phyloP scores from a whole-genome alignment of 2,329 filamentous ascomycete genomes.

The Coniochaeta hoffmannii region DNA sequence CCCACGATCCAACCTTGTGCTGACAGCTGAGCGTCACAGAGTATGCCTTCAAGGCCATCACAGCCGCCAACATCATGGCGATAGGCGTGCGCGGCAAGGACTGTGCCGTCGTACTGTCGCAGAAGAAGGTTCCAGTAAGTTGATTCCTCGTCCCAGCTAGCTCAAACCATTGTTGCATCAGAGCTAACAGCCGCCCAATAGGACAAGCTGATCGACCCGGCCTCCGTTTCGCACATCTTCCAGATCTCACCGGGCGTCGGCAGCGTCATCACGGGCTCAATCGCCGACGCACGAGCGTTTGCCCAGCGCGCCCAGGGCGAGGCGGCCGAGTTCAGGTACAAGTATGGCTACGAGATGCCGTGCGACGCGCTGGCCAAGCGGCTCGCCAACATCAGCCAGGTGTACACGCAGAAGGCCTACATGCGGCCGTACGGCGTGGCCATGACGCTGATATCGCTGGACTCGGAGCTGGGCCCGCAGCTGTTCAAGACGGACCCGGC shows the following conservation, averaged over 20 bases:
- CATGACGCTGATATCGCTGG: constrained; percentile 88
- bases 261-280: constrained; percentile 97
- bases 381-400: constrained; percentile 97
- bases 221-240: constrained; percentile 96
- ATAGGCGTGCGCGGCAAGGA: constrained; percentile 93
- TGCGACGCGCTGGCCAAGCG: constrained; percentile 95
- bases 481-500: constrained; percentile 98
- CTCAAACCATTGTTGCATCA: constrained; percentile 4
- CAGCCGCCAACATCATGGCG: constrained; percentile 97
- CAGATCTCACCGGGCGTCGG: constrained; percentile 92
- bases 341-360: constrained; percentile 99
- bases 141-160: constrained; percentile 7
- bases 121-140: constrained; percentile 99
- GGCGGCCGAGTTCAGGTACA: constrained; percentile 97
- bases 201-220: constrained; percentile 98
- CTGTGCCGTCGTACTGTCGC: constrained; percentile 93
- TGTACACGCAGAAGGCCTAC: constrained; percentile 95
- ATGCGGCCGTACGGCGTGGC: constrained; percentile 97
- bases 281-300: constrained; percentile 91
- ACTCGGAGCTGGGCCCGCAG: constrained; percentile 86
- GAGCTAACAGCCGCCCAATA: constrained; percentile 33
- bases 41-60: constrained; percentile 99
- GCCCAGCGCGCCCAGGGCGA: constrained; percentile 90
- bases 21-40: constrained; percentile 45
- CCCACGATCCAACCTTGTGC: background rate